Conservation (phyloP, 164 flowering plant genomes). For the Chimonanthus praecox region DNA sequence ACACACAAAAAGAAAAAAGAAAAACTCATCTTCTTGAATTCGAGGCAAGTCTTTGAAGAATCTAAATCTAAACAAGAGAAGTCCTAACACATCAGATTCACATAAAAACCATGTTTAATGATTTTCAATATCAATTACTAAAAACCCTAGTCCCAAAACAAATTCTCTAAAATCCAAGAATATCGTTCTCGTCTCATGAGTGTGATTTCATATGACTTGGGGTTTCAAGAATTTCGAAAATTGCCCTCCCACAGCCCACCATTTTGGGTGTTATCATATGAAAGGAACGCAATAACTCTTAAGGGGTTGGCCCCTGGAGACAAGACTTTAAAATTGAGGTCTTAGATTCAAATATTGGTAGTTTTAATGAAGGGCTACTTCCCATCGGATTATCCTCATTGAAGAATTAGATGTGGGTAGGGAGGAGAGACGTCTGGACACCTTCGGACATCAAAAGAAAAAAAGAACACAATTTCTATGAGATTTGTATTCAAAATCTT, state of each 20-base stretch:
- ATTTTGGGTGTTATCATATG: conserved; percentile 4
- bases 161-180: background rate
- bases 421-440: too few species aligned
- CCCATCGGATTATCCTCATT: too few species aligned
- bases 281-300: background rate
- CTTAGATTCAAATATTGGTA: too few species aligned
- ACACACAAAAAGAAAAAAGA: background rate
- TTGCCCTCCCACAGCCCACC: background rate
- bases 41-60: background rate
- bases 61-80: conserved; percentile 3
- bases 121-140: background rate
- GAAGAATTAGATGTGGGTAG: too few species aligned
- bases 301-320: too few species aligned
- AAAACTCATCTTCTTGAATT: background rate
- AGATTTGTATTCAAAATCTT: background rate
- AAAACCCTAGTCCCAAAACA: background rate
- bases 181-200: background rate
- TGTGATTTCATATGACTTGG: conserved; percentile 1
- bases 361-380: too few species aligned
- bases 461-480: conserved; percentile 3
- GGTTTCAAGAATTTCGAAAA: background rate
- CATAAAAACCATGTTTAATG: background rate
- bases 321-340: too few species aligned
- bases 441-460: too few species aligned
- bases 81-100: background rate